A percentile compares a stretch with the other conserved stretches of the same genome.
Evolutionary conservation across 257 asterid genomes (phyloP).

Genomic region (Apocynum venetum): DNA sequence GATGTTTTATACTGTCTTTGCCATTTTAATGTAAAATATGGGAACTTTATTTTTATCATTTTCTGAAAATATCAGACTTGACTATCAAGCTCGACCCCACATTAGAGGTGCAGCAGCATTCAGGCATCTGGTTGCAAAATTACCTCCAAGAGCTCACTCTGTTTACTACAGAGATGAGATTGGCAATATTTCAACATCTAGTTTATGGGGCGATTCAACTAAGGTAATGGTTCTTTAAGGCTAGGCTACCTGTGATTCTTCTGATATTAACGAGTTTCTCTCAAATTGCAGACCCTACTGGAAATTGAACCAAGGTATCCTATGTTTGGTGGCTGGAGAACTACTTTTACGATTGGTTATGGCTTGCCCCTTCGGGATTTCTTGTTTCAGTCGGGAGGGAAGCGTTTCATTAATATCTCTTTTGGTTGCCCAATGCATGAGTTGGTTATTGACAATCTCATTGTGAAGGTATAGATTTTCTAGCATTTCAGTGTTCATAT

Average conservation of each 20-base stretch:
- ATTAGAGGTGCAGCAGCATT: constrained; percentile 80
- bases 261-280: constrained; percentile 22
- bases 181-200: constrained; percentile 95
- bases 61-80: constrained; percentile 48
- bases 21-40: not conserved
- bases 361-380: constrained; percentile 88
- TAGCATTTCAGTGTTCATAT: not conserved
- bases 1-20: not conserved
- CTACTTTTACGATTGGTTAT: constrained; percentile 90
- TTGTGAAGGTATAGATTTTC: constrained; percentile 62
- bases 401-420: constrained; percentile 64
- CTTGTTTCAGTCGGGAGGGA: constrained; percentile 75
- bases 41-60: not conserved
- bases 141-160: constrained; percentile 94
- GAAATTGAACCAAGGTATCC: constrained; percentile 98
- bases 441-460: constrained; percentile 72
- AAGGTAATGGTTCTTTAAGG: constrained; percentile 44
- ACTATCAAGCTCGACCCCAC: constrained; percentile 76
- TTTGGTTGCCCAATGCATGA: constrained; percentile 86
- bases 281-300: constrained; percentile 65
- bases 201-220: constrained; percentile 63
- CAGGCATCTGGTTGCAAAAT: constrained; percentile 62
- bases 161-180: constrained; percentile 95
- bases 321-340: constrained; percentile 98
- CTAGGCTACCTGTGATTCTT: constrained; percentile 11